Evolutionary conservation across 2,329 filamentous ascomycete species (phyloP), one percentile per base, ranked within the genome.

Genomic region (Fusarium neocosmosporiellum): DNA sequence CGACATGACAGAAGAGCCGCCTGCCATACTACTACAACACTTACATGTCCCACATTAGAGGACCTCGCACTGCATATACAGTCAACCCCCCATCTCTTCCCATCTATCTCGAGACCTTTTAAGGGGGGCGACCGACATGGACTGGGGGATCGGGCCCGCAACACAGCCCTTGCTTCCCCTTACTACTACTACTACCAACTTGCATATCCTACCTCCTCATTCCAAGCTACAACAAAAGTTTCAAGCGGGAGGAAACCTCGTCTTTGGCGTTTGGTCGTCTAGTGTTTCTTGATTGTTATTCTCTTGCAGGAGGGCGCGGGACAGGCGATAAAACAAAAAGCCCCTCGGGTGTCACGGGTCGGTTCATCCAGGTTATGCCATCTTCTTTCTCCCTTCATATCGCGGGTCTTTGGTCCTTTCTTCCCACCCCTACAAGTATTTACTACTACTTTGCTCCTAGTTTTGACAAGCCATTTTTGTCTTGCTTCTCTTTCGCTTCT

Each of bases 221-320:
- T 60, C 59, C 33, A 54, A 55, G 54, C 39, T 53, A 59, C 48
- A 73, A 72, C 54, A 73, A 72, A 73, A 73, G 71, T 73, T 46
- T 66, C 27, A 29, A 71, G 58, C 66, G 67, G 71, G 70, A 69
- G 67, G 71, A 63, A 43, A n/a, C 37, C 37, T 67, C 11, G 61
- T 57, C 72, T 67, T 39, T 53, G 71, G 71, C 62, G 71, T 73
- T 73, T 37, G 34, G 61, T 57, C 48, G 34, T 64, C 24, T n/a
- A 60, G 63, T 63, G 24, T 50, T 64, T 75, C 43, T 61, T 46
- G 18, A 24, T 50, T 50, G 24, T 50, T 50, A 48, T 48, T 50
- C 24, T 50, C 24, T 64, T 37, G 39, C 29, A 34, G 48, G 41
- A 55, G 57, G 61, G 54, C 41, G 46, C 27, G 34, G 46, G 31